Percentiles rank a stretch among this genome's conserved stretches.
These are phyloP conservation scores for Fusarium pilosicola DNA, from an alignment of 2,329 filamentous ascomycete genomes.

Conservation along the genomic window DNA sequence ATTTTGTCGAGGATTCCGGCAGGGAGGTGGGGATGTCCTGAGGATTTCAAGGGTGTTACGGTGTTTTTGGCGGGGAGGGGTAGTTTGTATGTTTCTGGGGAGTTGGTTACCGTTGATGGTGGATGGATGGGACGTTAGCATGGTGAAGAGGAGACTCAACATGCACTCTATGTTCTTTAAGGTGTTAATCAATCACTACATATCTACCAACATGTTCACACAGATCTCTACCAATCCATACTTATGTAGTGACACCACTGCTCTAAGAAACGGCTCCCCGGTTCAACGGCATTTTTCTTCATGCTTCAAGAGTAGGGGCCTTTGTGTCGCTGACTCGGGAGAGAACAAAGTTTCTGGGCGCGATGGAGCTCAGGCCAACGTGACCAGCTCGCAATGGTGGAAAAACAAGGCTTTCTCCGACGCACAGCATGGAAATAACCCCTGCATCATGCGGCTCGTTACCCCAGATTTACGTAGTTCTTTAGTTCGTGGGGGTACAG, in stretches of 20 bases:
- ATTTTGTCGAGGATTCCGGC: conserved; percentile 86
- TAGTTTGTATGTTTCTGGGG: conserved; percentile 82
- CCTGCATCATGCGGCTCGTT: background rate
- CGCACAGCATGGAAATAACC: background rate
- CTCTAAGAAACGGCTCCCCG: fast-evolving
- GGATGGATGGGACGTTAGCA: conserved; percentile 60
- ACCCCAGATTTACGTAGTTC: conserved; percentile 7
- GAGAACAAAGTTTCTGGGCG: background rate
- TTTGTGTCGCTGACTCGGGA: background rate
- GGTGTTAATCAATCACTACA: fast-evolving
- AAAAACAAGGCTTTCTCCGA: background rate
- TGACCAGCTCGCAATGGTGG: background rate
- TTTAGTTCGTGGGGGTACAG: background rate
- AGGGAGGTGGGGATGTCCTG: conserved; percentile 82
- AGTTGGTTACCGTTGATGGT: conserved; percentile 85
- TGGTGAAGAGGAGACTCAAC: fast-evolving
- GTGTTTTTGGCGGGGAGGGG: conserved; percentile 80
- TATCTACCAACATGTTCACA: background rate
- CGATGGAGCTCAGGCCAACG: background rate
- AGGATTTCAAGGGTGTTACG: conserved; percentile 86
- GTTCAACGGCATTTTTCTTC: fast-evolving
- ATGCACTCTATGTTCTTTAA: fast-evolving
- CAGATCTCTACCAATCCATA: fast-evolving
- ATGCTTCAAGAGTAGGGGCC: background rate
- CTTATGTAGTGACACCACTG: fast-evolving